A percentile compares a stretch with the other conserved stretches of the same genome.
Conservation (phyloP, 495 filamentous ascomycete genomes). For the Glutinoglossum americanum region DNA sequence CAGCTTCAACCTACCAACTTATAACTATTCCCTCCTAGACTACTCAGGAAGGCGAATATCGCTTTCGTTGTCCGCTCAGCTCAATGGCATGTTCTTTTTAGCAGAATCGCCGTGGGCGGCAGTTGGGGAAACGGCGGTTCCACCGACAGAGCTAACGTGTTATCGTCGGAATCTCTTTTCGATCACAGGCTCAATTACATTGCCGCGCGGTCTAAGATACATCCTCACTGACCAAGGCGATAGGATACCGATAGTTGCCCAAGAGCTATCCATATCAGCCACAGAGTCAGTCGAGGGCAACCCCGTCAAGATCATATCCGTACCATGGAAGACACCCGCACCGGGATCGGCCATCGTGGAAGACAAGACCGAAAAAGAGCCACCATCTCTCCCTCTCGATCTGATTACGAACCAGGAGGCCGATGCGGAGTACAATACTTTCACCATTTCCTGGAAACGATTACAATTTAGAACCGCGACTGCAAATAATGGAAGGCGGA, state of each 20-base stretch:
- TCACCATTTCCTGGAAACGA: conserved; percentile 76
- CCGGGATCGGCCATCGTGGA: conserved; percentile 32
- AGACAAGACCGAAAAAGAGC: conserved; percentile 43
- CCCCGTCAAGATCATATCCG: conserved; percentile 71
- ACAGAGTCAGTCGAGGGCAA: conserved; percentile 84
- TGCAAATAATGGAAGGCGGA: conserved; percentile 57
- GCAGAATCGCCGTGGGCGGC: conserved; percentile 60
- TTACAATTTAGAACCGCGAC: conserved; percentile 85
- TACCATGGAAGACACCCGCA: conserved; percentile 77
- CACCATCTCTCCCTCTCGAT: conserved; percentile 49
- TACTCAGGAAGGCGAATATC: conserved; percentile 37
- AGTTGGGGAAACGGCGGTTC: conserved; percentile 36
- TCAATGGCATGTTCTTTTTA: conserved; percentile 91
- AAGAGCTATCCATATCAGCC: conserved; percentile 62
- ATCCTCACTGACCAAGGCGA: conserved; percentile 62
- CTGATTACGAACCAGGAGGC: conserved; percentile 52
- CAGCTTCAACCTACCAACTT: conserved; percentile 49
- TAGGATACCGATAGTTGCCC: conserved; percentile 46
- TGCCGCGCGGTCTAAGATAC: conserved; percentile 49
- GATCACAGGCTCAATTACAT: conserved; percentile 59
- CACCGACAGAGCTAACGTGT: conserved; percentile 71
- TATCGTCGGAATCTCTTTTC: conserved; percentile 84
- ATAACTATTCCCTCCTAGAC: conserved; percentile 48
- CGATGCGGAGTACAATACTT: conserved; percentile 55
- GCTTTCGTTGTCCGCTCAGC: conserved; percentile 52